Base-by-base conservation (phyloP, 1,284 basidiomycete species). In the Moesziomyces sp. region DNA sequence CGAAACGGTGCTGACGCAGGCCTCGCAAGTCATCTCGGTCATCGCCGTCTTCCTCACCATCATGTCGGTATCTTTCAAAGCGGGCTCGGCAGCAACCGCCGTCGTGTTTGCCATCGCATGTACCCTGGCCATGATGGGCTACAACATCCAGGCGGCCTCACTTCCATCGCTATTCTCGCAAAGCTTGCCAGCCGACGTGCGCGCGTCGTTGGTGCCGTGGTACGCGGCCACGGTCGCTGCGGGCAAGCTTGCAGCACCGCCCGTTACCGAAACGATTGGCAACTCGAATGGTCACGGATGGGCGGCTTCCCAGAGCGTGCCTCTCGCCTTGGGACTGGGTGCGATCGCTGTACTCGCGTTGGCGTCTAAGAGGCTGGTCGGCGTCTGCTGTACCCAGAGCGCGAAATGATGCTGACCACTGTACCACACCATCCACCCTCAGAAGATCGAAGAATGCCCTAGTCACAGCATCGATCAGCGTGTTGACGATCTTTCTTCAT, bases 171-270 rank as follows among this genome's bases (percentile, higher is more conserved):
- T 59, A 5, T 59, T 46, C 50, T 59, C 57, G 23, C 49, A 59
- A 23, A 52, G 57, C 45, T n/a, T 59, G 23, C 57, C 49, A 16
- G 44, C 44, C 16, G 50, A 59, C 18, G 21, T 59, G 28, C 57
- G 57, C 4, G 50, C 50, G 9, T 51, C 50, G 21, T 24, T 59
- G 19, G 50, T 52, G 24, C 57, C 57, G 9, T 59, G 57, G 57
- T 59, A 59, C 35, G 57, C 49, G n/a, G 57, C 57, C n/a, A 59
- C 57, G n/a, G 57, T 59, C 9, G 57, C 57, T 16, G 49, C 50
- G 18, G 50, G 57, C n/a, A 59, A 59, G 50, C 50, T 59, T 24
- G 57, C 57, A 42, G 57, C 49, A 7, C 57, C 57, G n/a, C 57
- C 57, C 19, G 46, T 59, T 34, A 59, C 50, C 23, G 44, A 52